Evolutionary conservation across 805 yeast species (phyloP).

Genomic region (Nakazawaea laoshanensis): DNA sequence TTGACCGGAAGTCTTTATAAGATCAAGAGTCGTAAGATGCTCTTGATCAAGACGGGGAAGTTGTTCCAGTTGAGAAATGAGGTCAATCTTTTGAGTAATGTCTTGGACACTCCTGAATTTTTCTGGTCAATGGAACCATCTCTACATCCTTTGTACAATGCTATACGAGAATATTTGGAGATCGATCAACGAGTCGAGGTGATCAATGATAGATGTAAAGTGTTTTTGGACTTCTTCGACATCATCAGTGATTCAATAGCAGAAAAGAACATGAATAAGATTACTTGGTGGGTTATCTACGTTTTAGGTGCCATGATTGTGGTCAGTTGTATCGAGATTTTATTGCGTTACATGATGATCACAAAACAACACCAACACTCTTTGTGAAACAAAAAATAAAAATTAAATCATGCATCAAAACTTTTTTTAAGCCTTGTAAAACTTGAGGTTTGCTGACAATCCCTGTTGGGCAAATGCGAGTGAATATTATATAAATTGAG

Average conservation of each 20-base stretch:
- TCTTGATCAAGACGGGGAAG: slow-evolving; percentile 82
- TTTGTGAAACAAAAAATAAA: no score
- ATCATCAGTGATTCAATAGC: slow-evolving; percentile 91
- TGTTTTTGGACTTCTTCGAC: slow-evolving; percentile 87
- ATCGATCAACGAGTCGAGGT: slow-evolving; percentile 94
- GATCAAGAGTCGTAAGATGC: slow-evolving; percentile 64
- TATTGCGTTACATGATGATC: slow-evolving; percentile 46
- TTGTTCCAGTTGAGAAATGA: slow-evolving; percentile 87
- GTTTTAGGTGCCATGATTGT: slow-evolving; percentile 72
- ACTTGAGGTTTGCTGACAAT: no score
- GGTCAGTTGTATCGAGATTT: slow-evolving; percentile 69
- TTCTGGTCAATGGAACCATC: slow-evolving; percentile 97
- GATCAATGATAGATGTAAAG: slow-evolving; percentile 87
- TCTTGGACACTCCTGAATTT: slow-evolving; percentile 90
- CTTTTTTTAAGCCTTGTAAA: no score
- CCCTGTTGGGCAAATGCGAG: no score
- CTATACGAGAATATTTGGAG: slow-evolving; percentile 86
- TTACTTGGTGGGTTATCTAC: slow-evolving; percentile 82
- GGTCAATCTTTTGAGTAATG: slow-evolving; percentile 84
- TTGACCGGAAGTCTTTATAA: slow-evolving; percentile 78
- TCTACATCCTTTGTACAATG: slow-evolving; percentile 82
- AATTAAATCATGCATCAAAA: no score
- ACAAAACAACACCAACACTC: slow-evolving; percentile 13
- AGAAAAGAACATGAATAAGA: slow-evolving; percentile 83
- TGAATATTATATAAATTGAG: neutral